These are phyloP conservation scores for Brassica carinata DNA, from an alignment of 345 rosid species.

Conservation along the genomic window DNA sequence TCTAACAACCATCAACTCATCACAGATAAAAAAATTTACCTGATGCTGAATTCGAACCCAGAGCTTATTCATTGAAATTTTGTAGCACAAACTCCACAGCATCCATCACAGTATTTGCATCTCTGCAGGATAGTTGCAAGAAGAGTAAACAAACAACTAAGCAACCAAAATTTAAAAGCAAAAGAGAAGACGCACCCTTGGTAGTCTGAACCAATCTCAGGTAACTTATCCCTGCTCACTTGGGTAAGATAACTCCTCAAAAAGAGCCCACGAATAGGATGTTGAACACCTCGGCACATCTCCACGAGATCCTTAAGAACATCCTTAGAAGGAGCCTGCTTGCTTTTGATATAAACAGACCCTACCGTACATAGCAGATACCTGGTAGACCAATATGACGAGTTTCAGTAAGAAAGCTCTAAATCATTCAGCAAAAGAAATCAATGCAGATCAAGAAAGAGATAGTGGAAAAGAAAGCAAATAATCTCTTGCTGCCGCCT, in stretches of 20 bases:
- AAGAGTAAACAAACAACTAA: slow-evolving; percentile 25
- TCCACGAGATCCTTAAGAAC: slow-evolving; percentile 86
- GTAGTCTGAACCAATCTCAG: slow-evolving; percentile 76
- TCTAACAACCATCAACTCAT: slow-evolving; percentile 31
- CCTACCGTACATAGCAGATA: slow-evolving; percentile 91
- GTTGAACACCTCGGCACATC: slow-evolving; percentile 90
- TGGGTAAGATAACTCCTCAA: slow-evolving; percentile 90
- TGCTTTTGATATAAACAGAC: slow-evolving; percentile 81
- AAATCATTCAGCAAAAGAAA: not conserved
- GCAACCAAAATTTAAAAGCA: not conserved
- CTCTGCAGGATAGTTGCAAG: slow-evolving; percentile 48
- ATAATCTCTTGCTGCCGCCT: slow-evolving; percentile 5
- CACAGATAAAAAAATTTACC: slow-evolving; percentile 53
- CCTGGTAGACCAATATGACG: slow-evolving; percentile 46
- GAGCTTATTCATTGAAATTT: slow-evolving; percentile 92
- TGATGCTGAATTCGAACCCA: slow-evolving; percentile 93
- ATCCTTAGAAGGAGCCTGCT: slow-evolving; percentile 83
- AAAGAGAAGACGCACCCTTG: slow-evolving; percentile 58
- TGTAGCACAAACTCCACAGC: slow-evolving; percentile 94
- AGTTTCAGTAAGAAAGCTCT: not conserved
- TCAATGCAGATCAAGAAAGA: slow-evolving; percentile 10
- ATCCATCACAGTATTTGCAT: slow-evolving; percentile 73
- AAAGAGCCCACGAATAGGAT: slow-evolving; percentile 89
- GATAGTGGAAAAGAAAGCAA: not conserved
- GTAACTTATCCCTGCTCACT: slow-evolving; percentile 83